These are phyloP conservation scores for Lasiosphaeris hirsuta DNA, from an alignment of 495 filamentous ascomycete species.

Conservation along the genomic window DNA sequence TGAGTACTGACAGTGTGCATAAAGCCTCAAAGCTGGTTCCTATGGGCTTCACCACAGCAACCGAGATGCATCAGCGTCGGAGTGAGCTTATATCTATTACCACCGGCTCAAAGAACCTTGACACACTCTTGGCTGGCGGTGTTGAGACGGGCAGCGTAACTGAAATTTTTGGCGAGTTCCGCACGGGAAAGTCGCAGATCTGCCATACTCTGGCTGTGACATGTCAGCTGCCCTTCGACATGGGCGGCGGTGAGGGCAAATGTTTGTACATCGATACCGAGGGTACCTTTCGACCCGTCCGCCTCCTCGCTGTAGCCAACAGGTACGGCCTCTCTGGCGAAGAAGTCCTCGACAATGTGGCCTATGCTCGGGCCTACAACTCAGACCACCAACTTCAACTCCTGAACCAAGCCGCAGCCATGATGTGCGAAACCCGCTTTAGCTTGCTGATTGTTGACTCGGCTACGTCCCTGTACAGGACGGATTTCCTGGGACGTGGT, in stretches of 20 bases:
- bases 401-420: conserved; percentile 88
- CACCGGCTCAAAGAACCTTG: conserved; percentile 93
- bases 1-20: conserved; percentile 13
- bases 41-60: conserved; percentile 99
- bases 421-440: conserved; percentile 99
- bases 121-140: conserved; percentile 91
- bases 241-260: conserved; percentile 98
- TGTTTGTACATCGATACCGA: conserved; percentile 99
- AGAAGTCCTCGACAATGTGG: conserved; percentile 96
- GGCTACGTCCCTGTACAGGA: conserved; percentile 90
- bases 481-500: conserved; percentile 91
- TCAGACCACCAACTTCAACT: conserved; percentile 95
- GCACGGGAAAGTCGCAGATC: conserved; percentile 96
- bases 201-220: conserved; percentile 98
- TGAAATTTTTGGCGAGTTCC: conserved; percentile 98
- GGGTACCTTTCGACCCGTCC: conserved; percentile 92
- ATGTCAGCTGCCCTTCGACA: conserved; percentile 95
- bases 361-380: conserved; percentile 96
- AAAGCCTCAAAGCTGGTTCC: conserved; percentile 91
- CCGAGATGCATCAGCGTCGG: conserved; percentile 95
- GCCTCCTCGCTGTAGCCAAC: conserved; percentile 85
- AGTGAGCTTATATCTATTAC: conserved; percentile 97
- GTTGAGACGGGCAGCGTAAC: conserved; percentile 97
- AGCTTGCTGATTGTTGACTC: conserved; percentile 93
- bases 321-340: conserved; percentile 92